Base-by-base conservation (phyloP, 257 asterid species). In the Petunia secreta region DNA sequence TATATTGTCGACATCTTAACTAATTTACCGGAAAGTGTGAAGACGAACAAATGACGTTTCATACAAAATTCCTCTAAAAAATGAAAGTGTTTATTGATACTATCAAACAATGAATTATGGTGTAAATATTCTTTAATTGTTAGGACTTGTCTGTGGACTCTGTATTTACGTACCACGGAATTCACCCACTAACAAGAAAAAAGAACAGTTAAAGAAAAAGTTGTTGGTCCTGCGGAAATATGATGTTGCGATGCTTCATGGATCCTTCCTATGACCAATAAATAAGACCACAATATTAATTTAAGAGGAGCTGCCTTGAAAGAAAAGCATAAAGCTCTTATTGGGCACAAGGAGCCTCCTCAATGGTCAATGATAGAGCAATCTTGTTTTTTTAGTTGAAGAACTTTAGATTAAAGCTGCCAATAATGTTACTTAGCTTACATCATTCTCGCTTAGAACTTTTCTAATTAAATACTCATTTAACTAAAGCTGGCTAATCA, bases 401-500 rank as follows among this genome's bases (percentile, higher is more conserved):
- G 44, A 50, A 71, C 77, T 48, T 71, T 50, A 50, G 5, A 11
- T 71, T 71, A 71, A 71, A 71, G 44, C 36, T 2, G 60, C 16
- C 50, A 48, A 48, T 71, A 48, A 48, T 34, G 41, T 71, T 5
- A n/a, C 59, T 9, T 71, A 48, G 44, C 34, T 50, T 34, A 71
- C 44, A 41, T 48, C 77, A 48, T 71, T 48, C 60, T 71, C 48
- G 43, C 10, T 71, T 71, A 71, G 43, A 71, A 48, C 11, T 4
- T 48, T 37, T 48, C 44, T 34, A 54, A 48, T 48, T 46, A 46
- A 46, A 46, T 5, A 46, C 5, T 46, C 7, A 46, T 4, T 46
- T 9, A 41, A 41, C 41, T 75, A 74, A 44, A 59, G 9, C 6
- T 63, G 55, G 34, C 84, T 15, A 59, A 75, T 80, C 69, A 80